Evolutionary conservation across 2,329 filamentous ascomycete genomes (phyloP), one percentile per base, ranked within the genome.

Genomic region (Phaeomoniella chlamydospora): DNA sequence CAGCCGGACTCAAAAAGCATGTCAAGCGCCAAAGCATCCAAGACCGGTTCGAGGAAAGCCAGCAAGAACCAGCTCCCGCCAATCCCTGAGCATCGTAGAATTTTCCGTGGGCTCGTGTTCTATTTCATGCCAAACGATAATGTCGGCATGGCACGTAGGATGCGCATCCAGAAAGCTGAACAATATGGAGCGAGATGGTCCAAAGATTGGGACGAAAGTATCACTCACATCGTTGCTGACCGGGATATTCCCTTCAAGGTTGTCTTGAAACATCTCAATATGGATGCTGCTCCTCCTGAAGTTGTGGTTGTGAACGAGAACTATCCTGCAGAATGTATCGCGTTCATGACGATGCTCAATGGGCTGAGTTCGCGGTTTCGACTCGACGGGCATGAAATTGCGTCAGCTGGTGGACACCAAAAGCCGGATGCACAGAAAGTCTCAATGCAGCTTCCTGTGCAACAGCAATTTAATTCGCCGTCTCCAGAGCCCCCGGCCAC

Each of bases 111-210:
- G 0, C 54, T 81, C n/a, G 53, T 59, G 0, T 79, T 85, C 43
- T 82, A 74, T 57, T 94, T 90, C 52, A 73, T 93, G 4, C 88
- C 86, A 0, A 81, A 90, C 44, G 74, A 85, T 43, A 79, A 88
- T 43, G 68, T 80, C 33, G 72, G 77, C 18, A 69, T 71, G 9
- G 64, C 71, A 5, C 72, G 87, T 29, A 72, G 72, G 37, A 56
- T 77, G 39, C 76, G 82, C 3, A 93, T 94, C 36, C 69, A 69
- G 18, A 86, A 79, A 52, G 77, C 81, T 0, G 68, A 74, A 35
- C 76, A 85, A 47, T 77, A 77, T 52, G 88, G 88, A 31, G 88
- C 80, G 1, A 59, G 53, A 1, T 90, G 86, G 77, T 70, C 74
- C 17, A 68, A 67, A 35, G 57, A 65, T 1, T 72, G 77, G 50